A percentile compares a stretch with the other conserved stretches of the same genome.
phyloP scores from a whole-genome alignment of 1,139 yeast genomes.

The Saccharomyces pastorianus region DNA sequence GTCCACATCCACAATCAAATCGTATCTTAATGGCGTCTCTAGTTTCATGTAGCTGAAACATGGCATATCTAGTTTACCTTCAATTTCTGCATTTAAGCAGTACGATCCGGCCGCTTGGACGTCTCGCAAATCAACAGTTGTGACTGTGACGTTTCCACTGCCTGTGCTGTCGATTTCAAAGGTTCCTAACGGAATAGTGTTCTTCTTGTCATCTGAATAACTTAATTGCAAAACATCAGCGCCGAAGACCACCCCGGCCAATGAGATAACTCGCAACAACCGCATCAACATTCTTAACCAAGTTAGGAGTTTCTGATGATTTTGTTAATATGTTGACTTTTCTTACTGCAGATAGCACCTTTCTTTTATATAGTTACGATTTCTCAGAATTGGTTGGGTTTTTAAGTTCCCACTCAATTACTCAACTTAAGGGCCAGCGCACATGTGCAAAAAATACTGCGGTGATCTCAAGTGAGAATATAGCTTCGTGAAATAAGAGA shows the following conservation, averaged over 20 bases:
- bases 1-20: constrained; percentile 9
- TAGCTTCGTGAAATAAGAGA: background rate
- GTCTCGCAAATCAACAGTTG: background rate
- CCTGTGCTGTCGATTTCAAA: background rate
- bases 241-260: background rate
- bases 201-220: background rate
- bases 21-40: background rate
- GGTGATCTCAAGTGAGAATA: background rate
- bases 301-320: background rate
- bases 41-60: constrained; percentile 4
- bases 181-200: background rate
- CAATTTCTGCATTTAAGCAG: constrained; percentile 1
- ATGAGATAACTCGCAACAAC: background rate
- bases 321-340: too few relatives aligned
- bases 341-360: background rate
- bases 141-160: background rate
- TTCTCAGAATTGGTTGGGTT: background rate
- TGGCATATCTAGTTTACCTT: background rate
- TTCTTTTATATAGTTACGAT: background rate
- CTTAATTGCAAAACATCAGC: background rate
- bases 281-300: background rate
- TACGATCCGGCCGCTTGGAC: background rate
- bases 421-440: background rate
- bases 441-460: background rate
- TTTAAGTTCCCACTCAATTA: background rate